Conservation (phyloP, 225 moss, liverwort and hornwort genomes). For the Polytrichum formosum region DNA sequence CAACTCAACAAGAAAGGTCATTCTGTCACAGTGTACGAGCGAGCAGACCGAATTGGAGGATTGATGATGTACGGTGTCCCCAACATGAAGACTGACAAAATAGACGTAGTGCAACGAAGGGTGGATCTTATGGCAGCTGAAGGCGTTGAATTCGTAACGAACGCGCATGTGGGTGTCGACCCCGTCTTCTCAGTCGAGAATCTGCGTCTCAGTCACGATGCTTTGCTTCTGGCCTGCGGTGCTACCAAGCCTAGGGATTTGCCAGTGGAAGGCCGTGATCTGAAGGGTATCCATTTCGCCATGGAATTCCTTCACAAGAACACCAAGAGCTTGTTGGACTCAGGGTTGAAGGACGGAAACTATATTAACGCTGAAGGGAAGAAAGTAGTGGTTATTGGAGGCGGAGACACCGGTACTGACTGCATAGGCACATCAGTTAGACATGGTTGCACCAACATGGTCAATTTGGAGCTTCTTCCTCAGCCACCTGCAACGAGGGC, state of each 20-base stretch:
- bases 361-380: constrained; percentile 70
- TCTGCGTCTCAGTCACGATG: constrained; percentile 41
- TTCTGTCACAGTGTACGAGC: constrained; percentile 69
- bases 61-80: constrained; percentile 89
- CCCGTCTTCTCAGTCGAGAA: constrained; percentile 53
- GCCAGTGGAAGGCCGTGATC: constrained; percentile 57
- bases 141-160: constrained; percentile 60
- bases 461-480: constrained; percentile 69
- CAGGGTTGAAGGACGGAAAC: constrained; percentile 47
- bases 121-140: constrained; percentile 62
- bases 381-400: constrained; percentile 72
- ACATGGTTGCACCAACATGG: constrained; percentile 59
- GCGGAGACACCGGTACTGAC: constrained; percentile 76
- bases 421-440: constrained; percentile 70
- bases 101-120: constrained; percentile 58
- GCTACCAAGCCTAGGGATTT: constrained; percentile 73
- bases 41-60: constrained; percentile 69
- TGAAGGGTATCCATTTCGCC: constrained; percentile 66
- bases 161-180: constrained; percentile 65
- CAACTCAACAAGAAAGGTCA: constrained; percentile 71
- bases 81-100: constrained; percentile 81
- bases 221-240: constrained; percentile 64
- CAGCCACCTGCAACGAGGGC: constrained; percentile 55
- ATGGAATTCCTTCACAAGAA: constrained; percentile 69
- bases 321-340: constrained; percentile 71